Percentiles rank a stretch among this genome's conserved stretches.
These are phyloP conservation scores for Talaromyces rugulosus DNA, from an alignment of 2,329 filamentous ascomycete species.

Conservation along the genomic window DNA sequence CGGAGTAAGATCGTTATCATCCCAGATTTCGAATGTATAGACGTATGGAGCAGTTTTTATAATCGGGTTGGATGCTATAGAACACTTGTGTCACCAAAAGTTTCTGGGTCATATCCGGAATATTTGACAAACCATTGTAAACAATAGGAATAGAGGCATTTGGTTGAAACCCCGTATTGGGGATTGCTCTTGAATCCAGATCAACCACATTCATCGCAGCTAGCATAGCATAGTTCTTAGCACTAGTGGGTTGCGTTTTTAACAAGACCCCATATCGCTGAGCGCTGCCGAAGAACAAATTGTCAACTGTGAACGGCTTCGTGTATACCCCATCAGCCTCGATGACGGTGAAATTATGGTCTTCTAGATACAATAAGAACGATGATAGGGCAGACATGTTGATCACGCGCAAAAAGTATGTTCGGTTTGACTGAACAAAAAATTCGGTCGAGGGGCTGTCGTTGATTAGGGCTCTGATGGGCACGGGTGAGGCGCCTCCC, in stretches of 20 bases:
- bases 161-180: background rate
- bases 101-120: background rate
- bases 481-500: constrained; percentile 59
- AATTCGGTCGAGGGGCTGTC: constrained; percentile 60
- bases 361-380: constrained; percentile 46
- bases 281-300: constrained; percentile 63
- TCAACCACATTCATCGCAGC: background rate
- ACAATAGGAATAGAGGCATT: background rate
- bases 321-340: constrained; percentile 71
- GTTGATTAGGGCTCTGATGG: constrained; percentile 62
- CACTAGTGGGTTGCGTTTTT: background rate
- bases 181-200: background rate
- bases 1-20: background rate
- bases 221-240: background rate
- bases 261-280: constrained; percentile 54
- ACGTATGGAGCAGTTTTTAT: background rate
- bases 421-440: constrained; percentile 60
- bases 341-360: constrained; percentile 60
- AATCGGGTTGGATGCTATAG: background rate
- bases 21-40: background rate
- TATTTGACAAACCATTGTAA: background rate
- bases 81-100: background rate
- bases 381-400: constrained; percentile 68
- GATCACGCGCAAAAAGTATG: constrained; percentile 67
- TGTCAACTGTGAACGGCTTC: constrained; percentile 54